Evolutionary conservation across 768 basidiomycete species (phyloP).

Genomic region (Boletus barrowsii): DNA sequence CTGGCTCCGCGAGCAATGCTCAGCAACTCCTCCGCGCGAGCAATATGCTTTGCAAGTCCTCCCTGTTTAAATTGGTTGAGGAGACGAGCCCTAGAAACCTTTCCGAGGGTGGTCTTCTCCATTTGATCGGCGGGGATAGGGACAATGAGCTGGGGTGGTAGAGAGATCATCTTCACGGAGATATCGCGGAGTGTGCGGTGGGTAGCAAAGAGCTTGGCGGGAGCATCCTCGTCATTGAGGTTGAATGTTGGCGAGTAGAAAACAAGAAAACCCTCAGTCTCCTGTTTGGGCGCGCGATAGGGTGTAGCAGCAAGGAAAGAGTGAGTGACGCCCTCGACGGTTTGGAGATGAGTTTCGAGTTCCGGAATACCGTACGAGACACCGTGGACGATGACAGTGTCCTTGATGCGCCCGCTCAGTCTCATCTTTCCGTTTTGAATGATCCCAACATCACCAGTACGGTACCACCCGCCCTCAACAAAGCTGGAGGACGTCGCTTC

Average conservation of each 20-base stretch:
- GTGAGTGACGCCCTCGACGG: conserved; percentile 33
- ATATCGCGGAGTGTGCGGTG: conserved; percentile 31
- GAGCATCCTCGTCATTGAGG: conserved; percentile 23
- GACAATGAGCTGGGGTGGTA: conserved; percentile 37
- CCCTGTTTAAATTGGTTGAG: conserved; percentile 36
- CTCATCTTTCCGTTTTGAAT: conserved; percentile 35
- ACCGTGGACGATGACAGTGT: conserved; percentile 44
- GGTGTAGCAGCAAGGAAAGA: conserved; percentile 37
- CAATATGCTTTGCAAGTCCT: conserved; percentile 28
- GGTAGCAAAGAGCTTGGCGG: conserved; percentile 23
- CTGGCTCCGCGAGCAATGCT: conserved; percentile 20
- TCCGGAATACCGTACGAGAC: conserved; percentile 40
- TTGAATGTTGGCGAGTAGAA: conserved; percentile 38
- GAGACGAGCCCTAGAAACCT: conserved; percentile 40
- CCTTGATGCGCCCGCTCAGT: conserved; percentile 41
- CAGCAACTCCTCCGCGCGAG: conserved; percentile 27
- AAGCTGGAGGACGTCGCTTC: conserved; percentile 48
- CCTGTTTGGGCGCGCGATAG: conserved; percentile 36
- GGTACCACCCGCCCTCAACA: conserved; percentile 51
- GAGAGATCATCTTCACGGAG: conserved; percentile 31
- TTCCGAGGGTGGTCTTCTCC: conserved; percentile 45
- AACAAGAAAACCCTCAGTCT: conserved; percentile 42
- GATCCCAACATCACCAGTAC: conserved; percentile 54
- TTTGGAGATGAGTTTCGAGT: conserved; percentile 39
- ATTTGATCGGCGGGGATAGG: conserved; percentile 37